These are phyloP conservation scores for Chytriomyces sp. DNA, from an alignment of 192 early-diverging fungal genomes.

Conservation along the genomic window DNA sequence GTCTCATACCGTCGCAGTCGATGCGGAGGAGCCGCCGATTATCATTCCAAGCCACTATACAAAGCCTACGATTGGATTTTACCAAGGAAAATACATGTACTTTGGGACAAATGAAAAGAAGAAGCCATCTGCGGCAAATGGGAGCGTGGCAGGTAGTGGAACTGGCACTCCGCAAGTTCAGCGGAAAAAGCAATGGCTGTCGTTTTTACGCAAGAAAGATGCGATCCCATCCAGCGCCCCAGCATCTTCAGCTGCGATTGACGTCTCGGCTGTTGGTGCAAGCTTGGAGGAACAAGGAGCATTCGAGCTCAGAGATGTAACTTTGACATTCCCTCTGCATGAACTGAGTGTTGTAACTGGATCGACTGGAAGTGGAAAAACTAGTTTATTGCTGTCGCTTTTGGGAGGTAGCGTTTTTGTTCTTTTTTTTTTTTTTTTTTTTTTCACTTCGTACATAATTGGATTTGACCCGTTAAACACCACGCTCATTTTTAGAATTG, in stretches of 20 bases:
- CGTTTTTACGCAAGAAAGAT: not conserved
- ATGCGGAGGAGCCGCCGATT: conserved; percentile 1
- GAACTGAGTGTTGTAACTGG: conserved; percentile 40
- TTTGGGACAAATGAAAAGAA: conserved; percentile 34
- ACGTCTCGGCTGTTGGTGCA: not conserved
- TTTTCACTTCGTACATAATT: not conserved
- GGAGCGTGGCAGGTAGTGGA: not conserved
- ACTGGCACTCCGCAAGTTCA: not conserved
- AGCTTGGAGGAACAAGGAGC: conserved; percentile 9
- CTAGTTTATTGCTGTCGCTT: conserved; percentile 42
- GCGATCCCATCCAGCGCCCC: not conserved
- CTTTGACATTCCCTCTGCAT: conserved; percentile 35
- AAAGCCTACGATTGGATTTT: conserved; percentile 23
- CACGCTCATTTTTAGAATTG: conserved; percentile 61
- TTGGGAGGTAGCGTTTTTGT: conserved; percentile 33
- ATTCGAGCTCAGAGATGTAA: conserved; percentile 37
- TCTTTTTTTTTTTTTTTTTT: conserved; percentile 5
- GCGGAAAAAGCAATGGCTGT: not conserved
- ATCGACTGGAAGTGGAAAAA: conserved; percentile 48
- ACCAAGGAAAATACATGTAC: conserved; percentile 28
- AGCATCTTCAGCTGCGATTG: not conserved
- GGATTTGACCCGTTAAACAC: not conserved
- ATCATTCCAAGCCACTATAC: not conserved
- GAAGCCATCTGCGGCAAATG: not conserved
- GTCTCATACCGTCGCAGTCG: not conserved